These are phyloP conservation scores for Puccinia sorghi DNA, from an alignment of 1,284 basidiomycete species.

Conservation along the genomic window DNA sequence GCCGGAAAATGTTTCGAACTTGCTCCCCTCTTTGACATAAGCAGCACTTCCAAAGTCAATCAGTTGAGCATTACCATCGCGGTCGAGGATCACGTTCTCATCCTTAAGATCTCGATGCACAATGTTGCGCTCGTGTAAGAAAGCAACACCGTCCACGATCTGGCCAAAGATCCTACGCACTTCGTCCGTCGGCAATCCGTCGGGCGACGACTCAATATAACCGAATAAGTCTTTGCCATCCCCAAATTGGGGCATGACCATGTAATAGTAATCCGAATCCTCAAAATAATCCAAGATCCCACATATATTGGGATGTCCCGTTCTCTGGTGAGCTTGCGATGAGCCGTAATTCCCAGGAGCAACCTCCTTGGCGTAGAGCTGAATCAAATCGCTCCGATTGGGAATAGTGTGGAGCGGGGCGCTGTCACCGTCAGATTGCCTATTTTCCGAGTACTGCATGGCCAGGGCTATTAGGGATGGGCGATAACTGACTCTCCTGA, in stretches of 20 bases:
- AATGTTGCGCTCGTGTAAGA: conserved; percentile 86
- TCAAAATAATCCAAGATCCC: conserved; percentile 96
- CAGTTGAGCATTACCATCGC: conserved; percentile 70
- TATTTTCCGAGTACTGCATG: conserved; percentile 59
- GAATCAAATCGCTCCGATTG: conserved; percentile 51
- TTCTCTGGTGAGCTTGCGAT: conserved; percentile 49
- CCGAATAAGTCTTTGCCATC: conserved; percentile 81
- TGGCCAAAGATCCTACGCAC: conserved; percentile 87
- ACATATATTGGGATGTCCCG: conserved; percentile 89
- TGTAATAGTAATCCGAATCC: conserved; percentile 93
- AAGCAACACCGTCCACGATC: conserved; percentile 85
- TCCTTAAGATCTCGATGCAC: conserved; percentile 99
- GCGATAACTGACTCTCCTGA: conserved; percentile 68
- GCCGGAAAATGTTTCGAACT: conserved; percentile 58
- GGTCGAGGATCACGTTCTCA: conserved; percentile 77
- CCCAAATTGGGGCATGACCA: conserved; percentile 65
- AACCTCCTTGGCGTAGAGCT: conserved; percentile 67
- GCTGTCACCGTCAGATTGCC: conserved; percentile 73
- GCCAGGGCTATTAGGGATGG: conserved; percentile 68
- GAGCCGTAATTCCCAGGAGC: conserved; percentile 60
- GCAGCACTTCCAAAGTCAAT: conserved; percentile 68
- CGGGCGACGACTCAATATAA: conserved; percentile 83
- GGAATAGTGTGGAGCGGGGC: conserved; percentile 51
- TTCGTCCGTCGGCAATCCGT: conserved; percentile 74
- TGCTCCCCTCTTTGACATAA: conserved; percentile 56